Evolutionary conservation across 164 flowering plant genomes (phyloP).

Genomic region (Platanus orientalis): DNA sequence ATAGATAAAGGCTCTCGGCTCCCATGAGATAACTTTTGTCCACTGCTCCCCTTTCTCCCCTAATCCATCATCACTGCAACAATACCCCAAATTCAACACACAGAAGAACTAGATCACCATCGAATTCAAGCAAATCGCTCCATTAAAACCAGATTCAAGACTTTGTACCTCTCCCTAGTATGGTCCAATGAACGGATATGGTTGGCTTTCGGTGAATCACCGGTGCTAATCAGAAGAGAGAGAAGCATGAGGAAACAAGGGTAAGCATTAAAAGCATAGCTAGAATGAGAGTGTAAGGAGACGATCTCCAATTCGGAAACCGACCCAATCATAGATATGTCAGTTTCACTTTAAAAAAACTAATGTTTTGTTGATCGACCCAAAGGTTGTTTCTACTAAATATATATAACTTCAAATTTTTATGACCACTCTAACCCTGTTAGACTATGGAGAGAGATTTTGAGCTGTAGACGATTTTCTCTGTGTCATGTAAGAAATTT

Average conservation of each 20-base stretch:
- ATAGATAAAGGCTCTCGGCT: slow-evolving; percentile 76
- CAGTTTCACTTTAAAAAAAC: no score
- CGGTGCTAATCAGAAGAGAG: slow-evolving; percentile 40
- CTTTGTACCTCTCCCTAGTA: slow-evolving; percentile 29
- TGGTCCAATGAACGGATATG: slow-evolving; percentile 36
- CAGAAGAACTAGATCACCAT: slow-evolving; percentile 1
- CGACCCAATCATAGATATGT: no score
- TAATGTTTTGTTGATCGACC: no score
- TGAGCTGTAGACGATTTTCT: no score
- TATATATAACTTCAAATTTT: no score
- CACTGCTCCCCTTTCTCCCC: slow-evolving; percentile 46
- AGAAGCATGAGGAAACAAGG: slow-evolving; percentile 44
- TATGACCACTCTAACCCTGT: no score
- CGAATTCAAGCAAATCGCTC: neutral
- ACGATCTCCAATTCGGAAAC: slow-evolving; percentile 27
- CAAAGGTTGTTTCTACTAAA: no score
- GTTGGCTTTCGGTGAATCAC: slow-evolving; percentile 27
- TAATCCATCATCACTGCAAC: slow-evolving; percentile 23
- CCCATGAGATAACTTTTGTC: slow-evolving; percentile 88
- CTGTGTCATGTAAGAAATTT: no score
- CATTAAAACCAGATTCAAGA: neutral
- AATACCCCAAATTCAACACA: neutral
- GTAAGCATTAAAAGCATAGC: slow-evolving; percentile 37
- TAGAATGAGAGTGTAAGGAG: slow-evolving; percentile 35
- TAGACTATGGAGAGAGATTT: no score